Base-by-base conservation (phyloP, 2,329 filamentous ascomycete genomes). In the Fusarium irregulare region DNA sequence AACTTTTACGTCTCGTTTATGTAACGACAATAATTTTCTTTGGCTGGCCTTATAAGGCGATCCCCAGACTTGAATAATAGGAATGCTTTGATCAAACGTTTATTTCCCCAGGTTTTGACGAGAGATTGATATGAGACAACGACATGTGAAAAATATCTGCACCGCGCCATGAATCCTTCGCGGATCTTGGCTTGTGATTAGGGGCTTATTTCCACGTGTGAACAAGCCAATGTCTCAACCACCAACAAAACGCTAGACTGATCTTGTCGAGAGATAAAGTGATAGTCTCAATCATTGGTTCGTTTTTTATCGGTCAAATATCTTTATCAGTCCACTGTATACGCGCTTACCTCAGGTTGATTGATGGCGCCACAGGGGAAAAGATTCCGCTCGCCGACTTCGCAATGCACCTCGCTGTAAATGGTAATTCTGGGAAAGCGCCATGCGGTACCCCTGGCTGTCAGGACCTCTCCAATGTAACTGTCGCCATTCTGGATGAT, bases 1-100 rank as follows among this genome's bases (percentile, higher is more conserved):
- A 66, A 64, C 47, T 60, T 42, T 75, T 75, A 75, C 73, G 70
- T 75, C 55, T 48, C 21, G 23, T 68, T 73, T 73, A 75, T 72
- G 69, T 75, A 75, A 75, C 73, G 32, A 34, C 64, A 66, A 70
- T 14, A 16, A 10, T 37, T 63, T 72, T 74, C 59, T 61, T 64
- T 74, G 72, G 72, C 49, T 66, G 62, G 56, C 59, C 51, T n/a
- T 49, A 53, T 13, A 16, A 18, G 10, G 44, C 23, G 56, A 66
- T 64, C 73, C 66, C 72, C 72, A 69, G 72, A 69, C 44, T 61
- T 2, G 9, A 51, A 51, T 51, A 57, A 55, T 42, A 58, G 48
- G 40, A 30, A 54, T 50, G n/a, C 28, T 18, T 34, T 32, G 20
- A 23, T 30, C 28, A 20, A 42, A 51, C 3, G 49, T 32, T 44